Evolutionary conservation across 352 stramenopile species (phyloP).

Genomic region (Thalassiosira ordinaria): DNA sequence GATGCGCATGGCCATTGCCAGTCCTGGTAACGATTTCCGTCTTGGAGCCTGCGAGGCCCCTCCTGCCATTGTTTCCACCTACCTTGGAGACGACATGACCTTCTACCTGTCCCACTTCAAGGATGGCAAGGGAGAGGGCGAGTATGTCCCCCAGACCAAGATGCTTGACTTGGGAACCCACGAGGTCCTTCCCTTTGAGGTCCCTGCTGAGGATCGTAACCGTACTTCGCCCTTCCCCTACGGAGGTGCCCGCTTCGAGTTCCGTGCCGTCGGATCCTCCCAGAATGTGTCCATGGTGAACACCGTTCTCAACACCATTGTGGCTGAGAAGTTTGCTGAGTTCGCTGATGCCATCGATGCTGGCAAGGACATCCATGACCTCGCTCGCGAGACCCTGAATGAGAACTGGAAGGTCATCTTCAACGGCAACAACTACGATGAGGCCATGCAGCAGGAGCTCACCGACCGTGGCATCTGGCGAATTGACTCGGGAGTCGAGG

Average conservation of each 20-base stretch:
- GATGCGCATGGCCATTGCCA: conserved; percentile 86
- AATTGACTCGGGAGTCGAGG: conserved; percentile 87
- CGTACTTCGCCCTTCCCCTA: conserved; percentile 91
- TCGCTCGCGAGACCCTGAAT: conserved; percentile 83
- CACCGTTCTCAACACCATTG: conserved; percentile 89
- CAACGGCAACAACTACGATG: conserved; percentile 89
- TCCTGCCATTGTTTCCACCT: conserved; percentile 89
- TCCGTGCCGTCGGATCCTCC: conserved; percentile 88
- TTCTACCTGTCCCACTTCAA: conserved; percentile 85
- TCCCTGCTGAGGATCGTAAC: conserved; percentile 88
- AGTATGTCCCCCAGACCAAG: conserved; percentile 82
- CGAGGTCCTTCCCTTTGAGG: conserved; percentile 80
- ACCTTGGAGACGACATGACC: conserved; percentile 88
- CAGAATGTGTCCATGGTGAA: conserved; percentile 88
- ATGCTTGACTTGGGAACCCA: conserved; percentile 75
- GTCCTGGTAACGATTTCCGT: conserved; percentile 89
- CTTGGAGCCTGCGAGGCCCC: conserved; percentile 89
- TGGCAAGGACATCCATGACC: conserved; percentile 67
- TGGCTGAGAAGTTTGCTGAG: conserved; percentile 87
- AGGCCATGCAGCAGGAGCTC: conserved; percentile 81
- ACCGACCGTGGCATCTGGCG: conserved; percentile 87
- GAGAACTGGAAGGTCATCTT: conserved; percentile 89
- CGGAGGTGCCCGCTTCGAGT: conserved; percentile 88
- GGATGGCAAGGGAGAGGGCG: conserved; percentile 64
- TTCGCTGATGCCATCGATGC: conserved; percentile 86